phyloP scores from a whole-genome alignment of 2,329 filamentous ascomycete species.

The Colletotrichum spaethianum region DNA sequence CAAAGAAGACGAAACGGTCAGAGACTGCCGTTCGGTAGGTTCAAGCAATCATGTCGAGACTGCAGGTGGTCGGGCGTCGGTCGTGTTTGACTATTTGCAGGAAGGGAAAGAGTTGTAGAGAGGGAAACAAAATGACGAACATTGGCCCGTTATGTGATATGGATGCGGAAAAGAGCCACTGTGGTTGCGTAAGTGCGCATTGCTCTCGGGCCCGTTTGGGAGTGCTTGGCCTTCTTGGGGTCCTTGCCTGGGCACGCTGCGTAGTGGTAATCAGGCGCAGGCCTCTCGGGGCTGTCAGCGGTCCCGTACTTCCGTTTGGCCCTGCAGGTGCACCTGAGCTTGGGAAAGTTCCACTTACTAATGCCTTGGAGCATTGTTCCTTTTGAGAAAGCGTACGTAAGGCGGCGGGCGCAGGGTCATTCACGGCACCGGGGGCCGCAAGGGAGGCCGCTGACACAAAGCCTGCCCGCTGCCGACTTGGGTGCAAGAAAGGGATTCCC shows the following conservation, averaged over 20 bases:
- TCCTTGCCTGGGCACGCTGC: neutral
- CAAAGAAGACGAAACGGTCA: conserved; percentile 12
- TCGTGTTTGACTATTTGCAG: conserved; percentile 13
- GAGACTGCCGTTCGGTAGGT: conserved; percentile 21
- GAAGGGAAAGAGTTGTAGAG: neutral
- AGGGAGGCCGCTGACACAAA: neutral
- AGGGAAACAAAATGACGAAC: neutral
- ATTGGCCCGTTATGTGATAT: neutral
- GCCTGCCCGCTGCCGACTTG: neutral
- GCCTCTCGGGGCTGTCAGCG: conserved; percentile 17
- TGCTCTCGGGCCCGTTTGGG: neutral
- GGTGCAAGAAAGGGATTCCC: neutral
- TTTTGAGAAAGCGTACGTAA: conserved; percentile 15
- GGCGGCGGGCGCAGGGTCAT: conserved; percentile 4
- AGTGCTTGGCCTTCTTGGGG: conserved; percentile 10
- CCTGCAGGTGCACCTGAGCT: conserved; percentile 2
- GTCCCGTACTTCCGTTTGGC: conserved; percentile 29
- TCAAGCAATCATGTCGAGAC: conserved; percentile 25
- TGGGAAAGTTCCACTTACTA: conserved; percentile 7
- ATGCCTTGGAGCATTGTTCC: conserved; percentile 3
- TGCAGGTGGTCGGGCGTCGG: conserved; percentile 8
- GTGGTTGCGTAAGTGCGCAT: neutral
- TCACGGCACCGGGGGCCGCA: neutral
- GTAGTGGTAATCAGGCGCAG: conserved; percentile 2
- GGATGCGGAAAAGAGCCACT: neutral